phyloP scores from a whole-genome alignment of 495 filamentous ascomycete genomes.

The Saxispiralis lemnorum region DNA sequence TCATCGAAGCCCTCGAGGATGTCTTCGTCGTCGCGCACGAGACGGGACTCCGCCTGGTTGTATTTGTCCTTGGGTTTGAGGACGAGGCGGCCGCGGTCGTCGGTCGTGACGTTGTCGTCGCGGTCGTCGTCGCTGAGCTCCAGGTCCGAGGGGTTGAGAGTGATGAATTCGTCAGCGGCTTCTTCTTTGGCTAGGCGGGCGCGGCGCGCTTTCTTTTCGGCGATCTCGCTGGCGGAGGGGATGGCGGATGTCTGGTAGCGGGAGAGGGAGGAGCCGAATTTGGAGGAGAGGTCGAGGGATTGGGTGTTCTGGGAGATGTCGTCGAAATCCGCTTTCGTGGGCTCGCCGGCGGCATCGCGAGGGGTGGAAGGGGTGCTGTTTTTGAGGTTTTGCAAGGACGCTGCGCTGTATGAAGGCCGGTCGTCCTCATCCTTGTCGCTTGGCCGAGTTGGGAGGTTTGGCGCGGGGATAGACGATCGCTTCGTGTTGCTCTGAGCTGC shows the following conservation, averaged over 20 bases:
- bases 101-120: conserved; percentile 19
- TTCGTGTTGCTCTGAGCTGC: conserved; percentile 53
- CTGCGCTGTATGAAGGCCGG: conserved; percentile 67
- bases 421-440: conserved; percentile 40
- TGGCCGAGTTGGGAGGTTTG: conserved; percentile 1
- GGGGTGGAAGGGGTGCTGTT: conserved; percentile 66
- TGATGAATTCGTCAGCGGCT: conserved; percentile 49
- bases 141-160: conserved; percentile 40
- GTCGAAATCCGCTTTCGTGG: conserved; percentile 25
- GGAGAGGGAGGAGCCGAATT: conserved; percentile 36
- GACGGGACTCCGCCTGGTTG: conserved; percentile 47
- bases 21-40: conserved; percentile 77
- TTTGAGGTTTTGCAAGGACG: conserved; percentile 70
- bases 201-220: conserved; percentile 78
- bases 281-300: conserved; percentile 49
- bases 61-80: conserved; percentile 27
- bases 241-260: conserved; percentile 34
- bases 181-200: conserved; percentile 58
- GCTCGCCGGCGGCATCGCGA: conserved; percentile 32
- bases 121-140: conserved; percentile 22
- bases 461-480: conserved; percentile 27
- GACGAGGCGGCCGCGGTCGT: conserved; percentile 9
- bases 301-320: conserved; percentile 7
- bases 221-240: conserved; percentile 73
- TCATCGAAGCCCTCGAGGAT: conserved; percentile 91